Percentiles rank a stretch among this genome's conserved stretches.
Conservation (phyloP, 768 basidiomycete genomes). For the Termitomyces sp. region DNA sequence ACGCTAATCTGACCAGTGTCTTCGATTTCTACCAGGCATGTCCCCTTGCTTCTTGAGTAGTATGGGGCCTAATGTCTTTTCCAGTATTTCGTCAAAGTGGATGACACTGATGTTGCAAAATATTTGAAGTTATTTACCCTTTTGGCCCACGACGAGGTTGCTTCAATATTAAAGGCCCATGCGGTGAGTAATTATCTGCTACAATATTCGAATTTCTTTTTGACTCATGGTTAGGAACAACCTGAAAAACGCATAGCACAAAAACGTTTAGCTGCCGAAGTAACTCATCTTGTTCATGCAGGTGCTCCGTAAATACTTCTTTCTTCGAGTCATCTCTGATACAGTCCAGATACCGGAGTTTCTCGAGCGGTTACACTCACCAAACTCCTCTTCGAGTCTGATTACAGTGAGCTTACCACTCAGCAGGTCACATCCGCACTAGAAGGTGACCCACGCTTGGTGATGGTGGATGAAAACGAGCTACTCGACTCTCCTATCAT, state of each 20-base stretch:
- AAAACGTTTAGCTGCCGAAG: constrained; percentile 42
- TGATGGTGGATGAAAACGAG: constrained; percentile 42
- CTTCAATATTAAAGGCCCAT: constrained; percentile 53
- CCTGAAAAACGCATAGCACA: constrained; percentile 45
- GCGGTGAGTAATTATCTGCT: constrained; percentile 28
- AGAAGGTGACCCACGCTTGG: constrained; percentile 58
- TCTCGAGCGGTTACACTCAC: constrained; percentile 36
- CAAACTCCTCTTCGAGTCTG: constrained; percentile 36
- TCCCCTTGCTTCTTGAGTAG: background rate
- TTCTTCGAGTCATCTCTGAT: background rate
- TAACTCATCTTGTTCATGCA: constrained; percentile 47
- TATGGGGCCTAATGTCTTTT: background rate
- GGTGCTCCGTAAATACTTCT: constrained; percentile 17
- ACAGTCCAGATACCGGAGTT: constrained; percentile 30
- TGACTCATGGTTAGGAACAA: constrained; percentile 18
- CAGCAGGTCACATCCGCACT: constrained; percentile 58
- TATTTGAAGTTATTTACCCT: constrained; percentile 85
- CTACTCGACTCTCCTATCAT: constrained; percentile 47
- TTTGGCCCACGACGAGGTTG: constrained; percentile 52
- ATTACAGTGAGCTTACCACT: constrained; percentile 43
- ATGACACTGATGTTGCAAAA: constrained; percentile 74
- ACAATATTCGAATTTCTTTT: background rate
- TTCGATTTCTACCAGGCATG: constrained; percentile 93
- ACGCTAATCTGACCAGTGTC: constrained; percentile 69
- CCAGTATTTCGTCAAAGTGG: constrained; percentile 85